Percentiles rank a stretch among this genome's conserved stretches.
Conservation (phyloP, 2,329 filamentous ascomycete genomes). For the Diaporthe helianthi region DNA sequence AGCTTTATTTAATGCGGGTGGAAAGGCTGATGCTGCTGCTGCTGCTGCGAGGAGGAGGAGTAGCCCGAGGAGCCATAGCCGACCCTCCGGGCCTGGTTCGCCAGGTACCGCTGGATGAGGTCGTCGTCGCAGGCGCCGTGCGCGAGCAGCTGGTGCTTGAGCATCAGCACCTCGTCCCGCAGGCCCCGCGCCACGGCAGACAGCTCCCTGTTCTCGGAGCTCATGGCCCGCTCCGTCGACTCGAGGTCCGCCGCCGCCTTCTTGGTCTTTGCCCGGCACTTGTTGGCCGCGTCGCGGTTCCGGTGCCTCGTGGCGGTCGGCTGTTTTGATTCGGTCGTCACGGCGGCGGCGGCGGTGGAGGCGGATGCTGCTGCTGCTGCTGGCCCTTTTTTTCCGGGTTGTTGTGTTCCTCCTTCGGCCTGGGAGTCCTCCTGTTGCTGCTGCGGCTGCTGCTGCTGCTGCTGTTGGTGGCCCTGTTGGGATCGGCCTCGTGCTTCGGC, state of each 20-base stretch:
- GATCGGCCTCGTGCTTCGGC: too few species aligned
- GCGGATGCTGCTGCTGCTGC: too few species aligned
- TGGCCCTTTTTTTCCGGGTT: too few species aligned
- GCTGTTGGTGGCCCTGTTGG: not conserved
- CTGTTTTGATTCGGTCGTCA: too few species aligned
- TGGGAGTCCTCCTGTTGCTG: too few species aligned
- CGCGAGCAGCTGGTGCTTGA: conserved; percentile 42
- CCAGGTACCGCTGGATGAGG: conserved; percentile 42
- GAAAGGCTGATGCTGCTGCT: not conserved
- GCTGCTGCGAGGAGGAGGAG: too few species aligned
- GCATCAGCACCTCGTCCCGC: conserved; percentile 41
- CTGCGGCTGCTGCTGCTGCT: too few species aligned
- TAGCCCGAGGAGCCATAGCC: too few species aligned
- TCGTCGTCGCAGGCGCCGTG: conserved; percentile 41
- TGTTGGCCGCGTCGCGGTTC: conserved; percentile 42
- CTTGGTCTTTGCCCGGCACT: conserved; percentile 43
- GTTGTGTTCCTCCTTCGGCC: too few species aligned
- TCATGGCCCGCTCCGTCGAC: conserved; percentile 36
- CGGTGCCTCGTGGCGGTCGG: not conserved
- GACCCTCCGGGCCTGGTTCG: conserved; percentile 35
- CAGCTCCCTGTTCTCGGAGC: conserved; percentile 36
- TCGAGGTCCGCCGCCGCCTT: conserved; percentile 39
- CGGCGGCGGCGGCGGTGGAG: too few species aligned
- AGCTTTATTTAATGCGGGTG: too few species aligned
- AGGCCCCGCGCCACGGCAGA: conserved; percentile 37